Evolutionary conservation across 164 flowering plant genomes (phyloP), one percentile per base, ranked within the genome.

Genomic region (Chimonanthus salicifolius): DNA sequence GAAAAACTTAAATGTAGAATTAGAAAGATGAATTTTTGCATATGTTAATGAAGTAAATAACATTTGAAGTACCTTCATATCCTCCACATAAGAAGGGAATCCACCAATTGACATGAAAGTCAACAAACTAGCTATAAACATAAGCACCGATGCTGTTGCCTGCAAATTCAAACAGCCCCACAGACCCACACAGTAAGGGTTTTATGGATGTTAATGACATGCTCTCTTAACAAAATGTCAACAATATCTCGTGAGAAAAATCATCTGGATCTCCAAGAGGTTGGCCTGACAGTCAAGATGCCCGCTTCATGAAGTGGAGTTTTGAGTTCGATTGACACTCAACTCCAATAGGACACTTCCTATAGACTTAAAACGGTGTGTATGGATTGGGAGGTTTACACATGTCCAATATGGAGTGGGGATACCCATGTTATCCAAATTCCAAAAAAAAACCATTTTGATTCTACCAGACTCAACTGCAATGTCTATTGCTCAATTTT

Each of bases 71-170:
- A 84, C 90, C 86, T 84, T 85, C 84, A 87, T 81, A 48, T 87
- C 88, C 76, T 87, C 88, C 9, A 83, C 84, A 51, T 84, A 87
- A n/a, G 88, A 85, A 54, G 87, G 88, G 76, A 87, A 87, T 58
- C 90, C 88, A 9, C 90, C 88, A 62, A 85, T 83, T 18, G 87
- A 73, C 88, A 87, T 84, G 69, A 82, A 74, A 18, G 90, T 85
- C 69, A 85, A 64, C 67, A 85, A 83, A 58, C 84, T 48, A 65
- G 81, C 80, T 15, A 85, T 81, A 47, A 77, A 87, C 84, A 82
- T 76, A 49, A 85, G 80, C 80, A 85, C 69, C 5, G 84, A 71
- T 7, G 84, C 82, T 77, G 87, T 81, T 9, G 83, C 85, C 87
- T 84, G 83, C 11, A 68, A 68, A 47, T 54, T 54, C 16, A 54